phyloP scores from a whole-genome alignment of 352 stramenopile genomes.

The Pythium sp. region DNA sequence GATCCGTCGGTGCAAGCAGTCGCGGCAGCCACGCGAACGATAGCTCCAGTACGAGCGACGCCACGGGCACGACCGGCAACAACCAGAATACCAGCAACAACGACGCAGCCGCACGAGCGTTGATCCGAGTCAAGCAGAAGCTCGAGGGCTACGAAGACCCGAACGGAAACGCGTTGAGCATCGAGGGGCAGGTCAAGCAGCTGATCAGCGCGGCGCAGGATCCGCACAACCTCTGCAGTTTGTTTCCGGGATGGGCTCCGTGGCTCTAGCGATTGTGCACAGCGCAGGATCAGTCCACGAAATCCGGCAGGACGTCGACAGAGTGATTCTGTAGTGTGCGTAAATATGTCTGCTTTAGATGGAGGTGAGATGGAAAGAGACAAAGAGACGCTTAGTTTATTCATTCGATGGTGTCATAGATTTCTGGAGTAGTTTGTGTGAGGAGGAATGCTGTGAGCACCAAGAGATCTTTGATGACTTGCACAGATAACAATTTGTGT shows the following conservation, averaged over 20 bases:
- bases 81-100: slow-evolving; percentile 32
- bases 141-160: slow-evolving; percentile 98
- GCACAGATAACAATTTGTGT: too few relatives aligned
- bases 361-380: too few relatives aligned
- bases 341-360: neutral
- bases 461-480: too few relatives aligned
- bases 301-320: neutral
- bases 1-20: slow-evolving; percentile 11
- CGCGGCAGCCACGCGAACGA: slow-evolving; percentile 24
- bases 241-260: slow-evolving; percentile 96
- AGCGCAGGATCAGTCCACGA: neutral
- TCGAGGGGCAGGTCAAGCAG: slow-evolving; percentile 98
- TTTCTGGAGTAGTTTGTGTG: too few relatives aligned
- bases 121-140: slow-evolving; percentile 98
- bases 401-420: too few relatives aligned
- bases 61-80: neutral
- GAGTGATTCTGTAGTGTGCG: neutral
- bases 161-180: slow-evolving; percentile 94
- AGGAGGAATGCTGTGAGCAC: too few relatives aligned
- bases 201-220: slow-evolving; percentile 96
- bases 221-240: slow-evolving; percentile 92
- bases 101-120: slow-evolving; percentile 90
- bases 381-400: too few relatives aligned
- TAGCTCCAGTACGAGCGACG: neutral
- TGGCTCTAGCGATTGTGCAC: slow-evolving; percentile 77